phyloP scores from a whole-genome alignment of 345 rosid genomes.

The Eucalyptus guilfoylei region DNA sequence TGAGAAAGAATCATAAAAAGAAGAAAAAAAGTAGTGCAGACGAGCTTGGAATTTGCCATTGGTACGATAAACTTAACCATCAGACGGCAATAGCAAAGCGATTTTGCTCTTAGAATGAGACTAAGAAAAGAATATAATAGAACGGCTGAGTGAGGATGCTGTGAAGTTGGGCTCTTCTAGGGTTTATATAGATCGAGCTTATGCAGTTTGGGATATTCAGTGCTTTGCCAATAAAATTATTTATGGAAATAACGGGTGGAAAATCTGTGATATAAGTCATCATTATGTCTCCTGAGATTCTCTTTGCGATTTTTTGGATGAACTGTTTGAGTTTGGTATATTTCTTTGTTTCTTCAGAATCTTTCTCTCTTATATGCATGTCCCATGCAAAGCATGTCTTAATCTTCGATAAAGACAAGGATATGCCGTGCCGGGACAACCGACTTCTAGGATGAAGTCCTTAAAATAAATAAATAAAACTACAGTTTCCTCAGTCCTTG shows the following conservation, averaged over 20 bases:
- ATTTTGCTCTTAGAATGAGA: not conserved
- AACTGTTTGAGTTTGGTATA: not conserved
- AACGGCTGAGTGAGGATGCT: not conserved
- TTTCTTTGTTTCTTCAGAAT: not conserved
- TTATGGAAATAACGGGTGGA: not conserved
- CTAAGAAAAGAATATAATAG: not conserved
- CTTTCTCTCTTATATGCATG: not conserved
- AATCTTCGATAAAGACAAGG: not conserved
- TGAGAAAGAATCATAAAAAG: not conserved
- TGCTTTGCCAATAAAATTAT: not conserved
- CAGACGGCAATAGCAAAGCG: not conserved
- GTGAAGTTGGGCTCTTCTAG: not conserved
- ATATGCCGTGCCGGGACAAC: not conserved
- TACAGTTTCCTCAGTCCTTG: not conserved
- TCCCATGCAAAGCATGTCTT: not conserved
- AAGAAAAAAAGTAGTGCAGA: not conserved
- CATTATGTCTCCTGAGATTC: not conserved
- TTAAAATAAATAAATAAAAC: not conserved
- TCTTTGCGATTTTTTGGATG: not conserved
- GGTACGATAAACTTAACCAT: not conserved
- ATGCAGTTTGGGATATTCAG: not conserved
- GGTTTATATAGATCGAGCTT: not conserved
- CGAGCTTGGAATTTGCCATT: not conserved
- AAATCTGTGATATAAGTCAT: not conserved
- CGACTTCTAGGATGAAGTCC: not conserved